Evolutionary conservation across 2,329 filamentous ascomycete species (phyloP).

Genomic region (Aspergillus aculeatinus): DNA sequence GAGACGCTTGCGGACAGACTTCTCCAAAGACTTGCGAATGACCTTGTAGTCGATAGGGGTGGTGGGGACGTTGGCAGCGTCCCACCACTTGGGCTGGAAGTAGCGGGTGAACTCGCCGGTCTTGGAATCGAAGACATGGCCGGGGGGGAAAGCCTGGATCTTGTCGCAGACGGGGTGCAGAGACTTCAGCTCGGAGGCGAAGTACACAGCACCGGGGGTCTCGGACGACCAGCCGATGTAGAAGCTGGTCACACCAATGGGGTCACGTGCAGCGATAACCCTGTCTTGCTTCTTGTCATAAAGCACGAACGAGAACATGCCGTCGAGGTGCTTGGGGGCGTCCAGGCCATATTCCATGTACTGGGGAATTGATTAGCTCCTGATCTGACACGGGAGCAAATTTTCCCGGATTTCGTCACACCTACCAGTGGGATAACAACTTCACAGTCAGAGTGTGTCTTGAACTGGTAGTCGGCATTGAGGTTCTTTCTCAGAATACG

Average conservation of each 20-base stretch:
- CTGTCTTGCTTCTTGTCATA: conserved; percentile 95
- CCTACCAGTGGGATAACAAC: conserved; percentile 95
- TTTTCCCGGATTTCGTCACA: conserved; percentile 13
- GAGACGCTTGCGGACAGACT: conserved; percentile 88
- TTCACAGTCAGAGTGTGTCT: conserved; percentile 97
- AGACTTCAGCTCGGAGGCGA: conserved; percentile 95
- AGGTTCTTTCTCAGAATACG: conserved; percentile 85
- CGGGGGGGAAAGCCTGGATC: conserved; percentile 90
- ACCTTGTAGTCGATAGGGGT: conserved; percentile 79
- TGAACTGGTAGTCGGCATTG: conserved; percentile 87
- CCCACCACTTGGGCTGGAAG: conserved; percentile 91
- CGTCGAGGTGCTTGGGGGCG: conserved; percentile 88
- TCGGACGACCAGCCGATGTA: conserved; percentile 90
- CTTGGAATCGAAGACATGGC: conserved; percentile 93
- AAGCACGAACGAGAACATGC: conserved; percentile 99
- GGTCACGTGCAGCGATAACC: conserved; percentile 89
- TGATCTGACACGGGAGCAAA: not conserved
- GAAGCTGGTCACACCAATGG: conserved; percentile 94
- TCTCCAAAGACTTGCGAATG: conserved; percentile 80
- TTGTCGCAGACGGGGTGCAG: conserved; percentile 92
- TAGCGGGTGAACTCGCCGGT: conserved; percentile 83
- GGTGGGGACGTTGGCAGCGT: conserved; percentile 73
- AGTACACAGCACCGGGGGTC: conserved; percentile 83
- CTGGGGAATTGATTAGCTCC: conserved; percentile 47
- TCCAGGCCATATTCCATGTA: conserved; percentile 92